These are phyloP conservation scores for Dinochytrium kinnereticum DNA, from an alignment of 371 early-diverging fungal genomes.

Conservation along the genomic window DNA sequence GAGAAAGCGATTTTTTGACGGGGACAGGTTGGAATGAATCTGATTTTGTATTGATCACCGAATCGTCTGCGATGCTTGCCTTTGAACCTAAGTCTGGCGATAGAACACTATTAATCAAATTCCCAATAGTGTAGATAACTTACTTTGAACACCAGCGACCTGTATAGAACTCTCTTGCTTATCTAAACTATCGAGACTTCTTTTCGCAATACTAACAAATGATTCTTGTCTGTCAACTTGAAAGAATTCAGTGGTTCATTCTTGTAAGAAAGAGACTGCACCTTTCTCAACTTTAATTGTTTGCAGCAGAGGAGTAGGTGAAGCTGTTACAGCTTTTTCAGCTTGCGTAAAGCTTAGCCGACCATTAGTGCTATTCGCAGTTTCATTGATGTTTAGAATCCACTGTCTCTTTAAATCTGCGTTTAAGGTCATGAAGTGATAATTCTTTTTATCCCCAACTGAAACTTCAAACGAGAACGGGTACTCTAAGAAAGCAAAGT, in stretches of 20 bases:
- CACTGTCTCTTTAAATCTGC: not conserved
- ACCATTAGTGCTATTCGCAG: not conserved
- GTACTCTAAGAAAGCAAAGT: not conserved
- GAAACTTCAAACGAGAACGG: not conserved
- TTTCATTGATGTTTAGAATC: not conserved
- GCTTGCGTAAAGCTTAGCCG: not conserved
- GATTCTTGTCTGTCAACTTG: not conserved
- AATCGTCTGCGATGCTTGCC: not conserved
- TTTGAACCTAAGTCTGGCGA: not conserved
- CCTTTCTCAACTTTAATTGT: not conserved
- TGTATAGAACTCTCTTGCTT: not conserved
- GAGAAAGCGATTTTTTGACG: not conserved
- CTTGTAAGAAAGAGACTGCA: not conserved
- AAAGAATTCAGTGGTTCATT: not conserved
- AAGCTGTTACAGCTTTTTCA: not conserved
- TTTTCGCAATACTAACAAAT: not conserved
- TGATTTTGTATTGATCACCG: constrained; percentile 1
- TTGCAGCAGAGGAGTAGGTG: not conserved
- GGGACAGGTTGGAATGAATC: not conserved
- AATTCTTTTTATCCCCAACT: not conserved
- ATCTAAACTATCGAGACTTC: not conserved
- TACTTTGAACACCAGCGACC: too few relatives aligned
- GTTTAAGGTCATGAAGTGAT: not conserved
- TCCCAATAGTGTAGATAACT: too few relatives aligned
- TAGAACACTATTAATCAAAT: too few relatives aligned